A percentile compares a stretch with the other conserved stretches of the same genome.
phyloP scores from a whole-genome alignment of 768 basidiomycete genomes.

The Asterophora lycoperdoides region DNA sequence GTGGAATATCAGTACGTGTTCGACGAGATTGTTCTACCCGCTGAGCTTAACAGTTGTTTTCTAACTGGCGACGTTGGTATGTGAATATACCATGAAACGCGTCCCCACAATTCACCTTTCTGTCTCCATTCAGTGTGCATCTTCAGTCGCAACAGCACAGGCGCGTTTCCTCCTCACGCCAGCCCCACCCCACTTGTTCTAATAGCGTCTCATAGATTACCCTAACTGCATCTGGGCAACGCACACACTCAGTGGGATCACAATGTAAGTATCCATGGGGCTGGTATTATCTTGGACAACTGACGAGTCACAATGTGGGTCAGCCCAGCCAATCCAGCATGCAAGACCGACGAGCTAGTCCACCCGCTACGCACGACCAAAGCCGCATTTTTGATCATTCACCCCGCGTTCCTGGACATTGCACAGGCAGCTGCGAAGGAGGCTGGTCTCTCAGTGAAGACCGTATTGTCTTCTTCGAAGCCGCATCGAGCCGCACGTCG shows the following conservation, averaged over 20 bases:
- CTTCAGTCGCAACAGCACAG: slow-evolving; percentile 61
- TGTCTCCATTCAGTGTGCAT: slow-evolving; percentile 45
- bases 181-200: neutral
- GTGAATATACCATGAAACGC: slow-evolving; percentile 2
- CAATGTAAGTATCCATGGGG: slow-evolving; percentile 42
- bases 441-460: slow-evolving; percentile 38
- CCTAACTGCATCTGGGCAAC: slow-evolving; percentile 53
- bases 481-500: slow-evolving; percentile 11
- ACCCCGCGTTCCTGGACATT: slow-evolving; percentile 39
- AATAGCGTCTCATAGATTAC: slow-evolving; percentile 41
- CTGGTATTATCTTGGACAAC: neutral
- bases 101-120: neutral
- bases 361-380: slow-evolving; percentile 51
- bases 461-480: slow-evolving; percentile 37
- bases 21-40: neutral
- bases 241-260: slow-evolving; percentile 52
- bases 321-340: slow-evolving; percentile 58
- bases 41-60: slow-evolving; percentile 4
- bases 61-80: slow-evolving; percentile 47
- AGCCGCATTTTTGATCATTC: slow-evolving; percentile 44
- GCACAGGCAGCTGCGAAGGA: slow-evolving; percentile 42
- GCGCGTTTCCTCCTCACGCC: slow-evolving; percentile 30
- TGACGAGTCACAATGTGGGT: slow-evolving; percentile 19
- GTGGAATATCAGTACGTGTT: slow-evolving; percentile 43
- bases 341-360: slow-evolving; percentile 51